Evolutionary conservation across 352 stramenopile species (phyloP), one percentile per base, ranked within the genome.

Genomic region (Peronosclerospora sorghi): DNA sequence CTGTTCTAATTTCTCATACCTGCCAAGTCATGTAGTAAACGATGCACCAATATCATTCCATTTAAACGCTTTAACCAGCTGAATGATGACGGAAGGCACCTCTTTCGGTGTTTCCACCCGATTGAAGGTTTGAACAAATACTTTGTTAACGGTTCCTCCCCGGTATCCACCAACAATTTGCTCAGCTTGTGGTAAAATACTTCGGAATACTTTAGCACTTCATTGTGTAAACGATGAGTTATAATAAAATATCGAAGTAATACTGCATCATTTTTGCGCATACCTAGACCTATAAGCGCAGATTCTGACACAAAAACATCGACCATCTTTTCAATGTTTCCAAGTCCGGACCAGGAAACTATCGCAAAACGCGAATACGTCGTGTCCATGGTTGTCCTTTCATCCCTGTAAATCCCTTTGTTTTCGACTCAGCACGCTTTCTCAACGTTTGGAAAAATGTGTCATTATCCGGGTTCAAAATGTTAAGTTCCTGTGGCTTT

Each of bases 401-500:
- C 48, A 23, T 59, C 1, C 54, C 54, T 1, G 45, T 44, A 29
- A 45, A 5, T 15, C 29, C 2, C 13, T 19, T 8, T 15, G 7
- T 2, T 15, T 13, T 17, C 1, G 15, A 18, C 1, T 19, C 13
- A 17, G 4, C 7, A 19, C 8, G 15, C n/a, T 5, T 5, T 18
- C 7, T 17, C 51, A 51, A 65, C 0, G 50, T 9, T 32, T 58
- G 19, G 9, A 14, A 10, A 14, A 54, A 30, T 1, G 44, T 48
- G 32, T 56, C 41, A 9, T 36, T 18, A 5, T 36, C 32, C 13
- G 53, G 57, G 35, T 62, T 66, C 7, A 66, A 35, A 9, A 62
- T 58, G n/a, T 51, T 62, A 5, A 62, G n/a, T 26, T 26, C 6
- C 6, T 3, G 21, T 6, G 21, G 21, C 21, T 26, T 6, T 26